Conservation (phyloP, 345 rosid species). For the Zanthoxylum bungeanum region DNA sequence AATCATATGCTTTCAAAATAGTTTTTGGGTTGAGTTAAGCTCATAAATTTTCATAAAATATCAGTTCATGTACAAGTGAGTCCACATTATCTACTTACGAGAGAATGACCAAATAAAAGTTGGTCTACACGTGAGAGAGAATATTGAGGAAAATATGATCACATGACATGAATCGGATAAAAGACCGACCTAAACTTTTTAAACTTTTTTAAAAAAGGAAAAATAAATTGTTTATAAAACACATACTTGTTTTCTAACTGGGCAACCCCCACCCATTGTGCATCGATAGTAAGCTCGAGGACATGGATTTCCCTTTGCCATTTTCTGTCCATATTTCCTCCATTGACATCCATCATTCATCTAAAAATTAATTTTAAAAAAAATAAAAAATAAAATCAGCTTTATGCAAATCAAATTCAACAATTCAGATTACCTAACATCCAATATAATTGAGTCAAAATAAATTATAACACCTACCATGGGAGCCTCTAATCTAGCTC, state of each 20-base stretch:
- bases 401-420: neutral
- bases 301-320: conserved; percentile 80
- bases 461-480: conserved; percentile 17
- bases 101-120: no score
- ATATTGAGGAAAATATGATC: no score
- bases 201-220: neutral
- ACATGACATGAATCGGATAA: no score
- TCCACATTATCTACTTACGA: no score
- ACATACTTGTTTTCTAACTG: conserved; percentile 68
- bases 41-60: no score
- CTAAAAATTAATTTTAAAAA: conserved; percentile 17
- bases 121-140: no score
- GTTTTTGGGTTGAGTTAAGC: no score
- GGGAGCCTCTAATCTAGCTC: conserved; percentile 55
- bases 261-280: conserved; percentile 82
- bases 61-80: no score
- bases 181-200: neutral
- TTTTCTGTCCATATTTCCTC: conserved; percentile 78
- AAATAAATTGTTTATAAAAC: no score
- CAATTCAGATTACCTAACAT: neutral
- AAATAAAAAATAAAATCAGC: neutral
- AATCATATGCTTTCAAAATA: no score
- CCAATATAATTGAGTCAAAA: neutral
- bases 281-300: conserved; percentile 81
- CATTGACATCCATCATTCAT: conserved; percentile 79